Evolutionary conservation across 371 early-diverging fungal genomes (phyloP).

Genomic region (Mucor mucedo): DNA sequence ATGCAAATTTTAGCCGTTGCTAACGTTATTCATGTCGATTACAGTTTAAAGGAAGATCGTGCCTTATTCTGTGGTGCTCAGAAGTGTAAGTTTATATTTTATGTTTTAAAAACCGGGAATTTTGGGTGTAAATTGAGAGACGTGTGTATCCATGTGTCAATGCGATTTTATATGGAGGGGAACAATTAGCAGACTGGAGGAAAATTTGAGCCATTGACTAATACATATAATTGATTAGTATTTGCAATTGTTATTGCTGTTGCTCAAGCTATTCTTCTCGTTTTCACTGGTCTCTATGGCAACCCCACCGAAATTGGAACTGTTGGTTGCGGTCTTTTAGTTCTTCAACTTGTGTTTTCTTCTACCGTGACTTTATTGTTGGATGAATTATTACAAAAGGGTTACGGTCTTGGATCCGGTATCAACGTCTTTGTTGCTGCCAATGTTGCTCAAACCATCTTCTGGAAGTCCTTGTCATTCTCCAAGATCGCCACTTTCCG

Average conservation of each 20-base stretch:
- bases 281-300: conserved; percentile 98
- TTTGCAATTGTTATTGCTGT: conserved; percentile 92
- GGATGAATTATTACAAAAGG: conserved; percentile 99
- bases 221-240: conserved; percentile 46
- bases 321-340: conserved; percentile 90
- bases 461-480: conserved; percentile 99
- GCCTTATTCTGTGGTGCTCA: conserved; percentile 98
- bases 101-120: background rate
- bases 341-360: conserved; percentile 97
- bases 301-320: conserved; percentile 93
- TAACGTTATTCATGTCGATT: conserved; percentile 97
- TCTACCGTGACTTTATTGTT: conserved; percentile 97
- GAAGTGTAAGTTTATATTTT: conserved; percentile 74
- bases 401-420: conserved; percentile 99
- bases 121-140: background rate
- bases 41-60: conserved; percentile 98
- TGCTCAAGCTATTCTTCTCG: conserved; percentile 98
- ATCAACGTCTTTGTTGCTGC: conserved; percentile 99
- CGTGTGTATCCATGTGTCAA: background rate
- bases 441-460: conserved; percentile 99
- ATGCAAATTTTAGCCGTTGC: conserved; percentile 98
- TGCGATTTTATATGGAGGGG: background rate
- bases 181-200: too few species aligned
- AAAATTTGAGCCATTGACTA: too few species aligned
- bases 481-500: conserved; percentile 96